Evolutionary conservation across 2,329 filamentous ascomycete genomes (phyloP), one percentile per base, ranked within the genome.

Genomic region (Bipolaris sorokiniana): DNA sequence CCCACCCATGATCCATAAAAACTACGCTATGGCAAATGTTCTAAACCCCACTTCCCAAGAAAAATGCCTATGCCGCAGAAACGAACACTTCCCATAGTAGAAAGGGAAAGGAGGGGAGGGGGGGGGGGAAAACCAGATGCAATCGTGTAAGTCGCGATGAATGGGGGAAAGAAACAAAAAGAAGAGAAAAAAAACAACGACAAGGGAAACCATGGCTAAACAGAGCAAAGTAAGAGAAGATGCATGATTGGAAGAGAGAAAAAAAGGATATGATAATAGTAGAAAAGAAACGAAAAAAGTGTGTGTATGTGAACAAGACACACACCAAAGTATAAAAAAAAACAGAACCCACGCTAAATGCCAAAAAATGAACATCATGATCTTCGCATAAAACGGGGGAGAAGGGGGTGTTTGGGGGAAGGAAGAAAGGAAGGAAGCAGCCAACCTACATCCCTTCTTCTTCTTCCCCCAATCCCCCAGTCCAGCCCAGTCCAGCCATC

Each of bases 261-360:
- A 49, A 36, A 22, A 42, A 22, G 38, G 48, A 60, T 56, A 62
- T 51, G 48, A 58, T 40, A 16, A 38, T 20, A 47, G 15, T 54
- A 69, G 70, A 61, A 59, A 61, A 49, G 54, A 64, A 60, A 62
- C 53, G 45, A 65, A 58, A 64, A 64, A 50, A 5, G 22, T n/a
- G n/a, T n/a, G n/a, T n/a, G n/a, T n/a, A n/a, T 22, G 22, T 42
- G 66, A 65, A 53, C 47, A 60, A 63, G 54, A 57, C 51, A 51
- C 60, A 61, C 55, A 51, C 56, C 45, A 51, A n/a, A n/a, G n/a
- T n/a, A 57, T 60, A 61, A 56, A 48, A 48, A 56, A 60, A 59
- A 58, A 65, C 64, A 53, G 20, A 71, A 71, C 73, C 70, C 65
- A 68, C 69, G 73, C 72, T 75, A 74, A 76, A 76, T 76, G 72